phyloP scores from a whole-genome alignment of 371 early-diverging fungal species.

The Syncephalastrum contaminatum region DNA sequence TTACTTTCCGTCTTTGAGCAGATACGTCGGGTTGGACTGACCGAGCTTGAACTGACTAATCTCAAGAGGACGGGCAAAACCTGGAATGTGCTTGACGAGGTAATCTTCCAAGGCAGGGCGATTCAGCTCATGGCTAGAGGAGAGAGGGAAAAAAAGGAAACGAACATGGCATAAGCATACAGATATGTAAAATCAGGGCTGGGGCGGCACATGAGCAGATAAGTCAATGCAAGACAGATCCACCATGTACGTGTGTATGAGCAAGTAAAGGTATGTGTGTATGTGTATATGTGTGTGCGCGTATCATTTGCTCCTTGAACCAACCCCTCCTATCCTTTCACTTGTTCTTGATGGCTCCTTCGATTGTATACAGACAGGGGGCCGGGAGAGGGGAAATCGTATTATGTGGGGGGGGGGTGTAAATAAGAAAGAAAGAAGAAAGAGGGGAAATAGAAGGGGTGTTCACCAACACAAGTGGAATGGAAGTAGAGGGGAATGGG shows the following conservation, averaged over 20 bases:
- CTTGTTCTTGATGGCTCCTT: too few species aligned
- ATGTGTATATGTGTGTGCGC: not conserved
- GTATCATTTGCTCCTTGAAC: not conserved
- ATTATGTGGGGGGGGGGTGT: too few species aligned
- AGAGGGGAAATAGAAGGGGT: slow-evolving; percentile 5
- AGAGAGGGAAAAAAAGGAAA: not conserved
- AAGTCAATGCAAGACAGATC: not conserved
- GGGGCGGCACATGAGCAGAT: too few species aligned
- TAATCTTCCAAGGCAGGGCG: slow-evolving; percentile 54
- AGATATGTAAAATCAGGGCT: too few species aligned
- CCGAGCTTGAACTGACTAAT: slow-evolving; percentile 85
- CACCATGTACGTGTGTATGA: slow-evolving; percentile 1
- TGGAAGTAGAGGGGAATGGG: too few species aligned
- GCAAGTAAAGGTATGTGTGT: not conserved
- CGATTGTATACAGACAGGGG: too few species aligned
- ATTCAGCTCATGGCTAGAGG: slow-evolving; percentile 64
- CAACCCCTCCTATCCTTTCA: too few species aligned
- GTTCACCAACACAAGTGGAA: too few species aligned
- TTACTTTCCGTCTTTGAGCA: slow-evolving; percentile 69
- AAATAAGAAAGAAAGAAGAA: too few species aligned
- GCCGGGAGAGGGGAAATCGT: too few species aligned
- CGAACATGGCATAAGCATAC: too few species aligned
- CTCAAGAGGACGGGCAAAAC: slow-evolving; percentile 64
- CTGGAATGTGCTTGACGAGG: slow-evolving; percentile 47
- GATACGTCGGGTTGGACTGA: slow-evolving; percentile 91